phyloP scores from a whole-genome alignment of 306 rosid genomes.

The Cicer cuneatum region DNA sequence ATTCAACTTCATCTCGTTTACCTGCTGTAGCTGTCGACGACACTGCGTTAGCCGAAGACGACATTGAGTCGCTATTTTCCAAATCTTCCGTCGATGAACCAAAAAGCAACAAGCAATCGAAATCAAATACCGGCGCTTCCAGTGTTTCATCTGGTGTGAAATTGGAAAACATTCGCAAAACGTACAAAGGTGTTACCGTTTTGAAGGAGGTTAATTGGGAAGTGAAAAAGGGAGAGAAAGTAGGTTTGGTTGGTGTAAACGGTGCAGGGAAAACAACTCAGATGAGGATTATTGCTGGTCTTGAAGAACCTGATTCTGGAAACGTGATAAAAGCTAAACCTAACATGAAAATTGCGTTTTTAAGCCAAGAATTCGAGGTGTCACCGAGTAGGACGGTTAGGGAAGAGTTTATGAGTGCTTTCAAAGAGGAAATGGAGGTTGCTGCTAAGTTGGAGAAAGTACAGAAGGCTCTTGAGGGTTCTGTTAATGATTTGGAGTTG shows the following conservation, averaged over 20 bases:
- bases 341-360: conserved; percentile 85
- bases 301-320: conserved; percentile 87
- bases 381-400: conserved; percentile 78
- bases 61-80: conserved; percentile 81
- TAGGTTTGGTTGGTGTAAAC: conserved; percentile 91
- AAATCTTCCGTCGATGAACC: conserved; percentile 47
- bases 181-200: conserved; percentile 80
- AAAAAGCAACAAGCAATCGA: conserved; percentile 55
- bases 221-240: conserved; percentile 90
- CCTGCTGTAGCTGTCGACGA: conserved; percentile 62
- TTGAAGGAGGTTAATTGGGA: conserved; percentile 87
- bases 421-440: conserved; percentile 92
- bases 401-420: conserved; percentile 91
- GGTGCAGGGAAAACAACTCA: conserved; percentile 98
- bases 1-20: conserved; percentile 33
- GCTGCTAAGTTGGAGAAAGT: conserved; percentile 77
- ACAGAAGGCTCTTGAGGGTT: conserved; percentile 85
- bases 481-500: conserved; percentile 80
- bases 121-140: conserved; percentile 67
- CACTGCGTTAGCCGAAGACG: conserved; percentile 43
- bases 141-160: conserved; percentile 80
- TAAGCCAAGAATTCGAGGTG: conserved; percentile 96
- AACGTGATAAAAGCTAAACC: conserved; percentile 73
- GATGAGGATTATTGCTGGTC: conserved; percentile 87
- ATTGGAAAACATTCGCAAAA: conserved; percentile 73